Percentiles rank a stretch among this genome's conserved stretches.
These are phyloP conservation scores for Nothophytophthora sp. DNA, from an alignment of 352 stramenopile species.

Conservation along the genomic window DNA sequence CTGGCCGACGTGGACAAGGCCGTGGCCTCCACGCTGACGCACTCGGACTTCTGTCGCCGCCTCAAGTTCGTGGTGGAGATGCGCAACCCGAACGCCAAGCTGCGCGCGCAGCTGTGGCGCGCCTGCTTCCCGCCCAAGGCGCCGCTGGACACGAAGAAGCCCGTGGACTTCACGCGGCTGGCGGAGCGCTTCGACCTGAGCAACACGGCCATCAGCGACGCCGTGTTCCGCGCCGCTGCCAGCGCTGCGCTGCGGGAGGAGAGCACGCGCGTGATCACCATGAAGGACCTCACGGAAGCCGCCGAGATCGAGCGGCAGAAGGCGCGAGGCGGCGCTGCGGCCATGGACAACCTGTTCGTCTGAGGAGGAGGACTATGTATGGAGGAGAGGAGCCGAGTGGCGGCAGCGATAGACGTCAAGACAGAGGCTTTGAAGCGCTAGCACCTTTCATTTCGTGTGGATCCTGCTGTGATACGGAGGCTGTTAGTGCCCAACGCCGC, in stretches of 20 bases:
- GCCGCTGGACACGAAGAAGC: conserved; percentile 50
- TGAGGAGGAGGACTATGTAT: conserved; percentile 40
- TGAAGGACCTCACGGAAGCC: conserved; percentile 78
- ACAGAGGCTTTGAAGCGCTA: conserved; percentile 18
- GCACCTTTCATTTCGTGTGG: conserved; percentile 26
- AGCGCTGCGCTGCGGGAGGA: conserved; percentile 70
- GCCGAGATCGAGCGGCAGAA: conserved; percentile 80
- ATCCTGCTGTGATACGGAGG: not conserved
- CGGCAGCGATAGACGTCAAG: conserved; percentile 14
- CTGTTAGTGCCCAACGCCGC: not conserved
- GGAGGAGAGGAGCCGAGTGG: not conserved
- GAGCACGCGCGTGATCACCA: conserved; percentile 61
- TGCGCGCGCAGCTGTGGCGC: conserved; percentile 74
- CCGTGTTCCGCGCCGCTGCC: conserved; percentile 79
- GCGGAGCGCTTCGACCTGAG: conserved; percentile 77
- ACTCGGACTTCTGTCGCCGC: conserved; percentile 71
- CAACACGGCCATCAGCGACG: conserved; percentile 78
- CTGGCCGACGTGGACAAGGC: conserved; percentile 68
- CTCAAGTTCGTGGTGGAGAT: conserved; percentile 90
- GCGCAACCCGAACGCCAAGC: conserved; percentile 67
- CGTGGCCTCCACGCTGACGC: conserved; percentile 39
- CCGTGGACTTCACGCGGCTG: conserved; percentile 70
- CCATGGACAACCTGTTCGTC: conserved; percentile 85
- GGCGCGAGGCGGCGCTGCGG: conserved; percentile 48
- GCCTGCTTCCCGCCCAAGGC: conserved; percentile 77